Base-by-base conservation (phyloP, 75 land plant genomes). In the Picea glauca region DNA sequence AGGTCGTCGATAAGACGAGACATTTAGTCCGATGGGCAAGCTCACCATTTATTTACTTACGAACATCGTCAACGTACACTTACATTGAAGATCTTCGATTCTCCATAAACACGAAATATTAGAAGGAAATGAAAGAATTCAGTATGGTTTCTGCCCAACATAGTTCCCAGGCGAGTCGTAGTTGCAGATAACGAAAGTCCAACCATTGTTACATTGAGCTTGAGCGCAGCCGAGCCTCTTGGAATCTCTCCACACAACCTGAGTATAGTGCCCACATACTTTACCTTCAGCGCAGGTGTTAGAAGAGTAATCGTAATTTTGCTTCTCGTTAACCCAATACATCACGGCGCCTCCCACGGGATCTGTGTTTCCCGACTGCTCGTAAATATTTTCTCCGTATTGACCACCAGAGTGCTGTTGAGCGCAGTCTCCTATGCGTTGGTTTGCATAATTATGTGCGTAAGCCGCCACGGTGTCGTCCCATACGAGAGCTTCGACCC, bases 361-460 rank as follows among this genome's bases (percentile, higher is more conserved):
- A 89, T 88, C 89, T 0, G 56, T 38, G 2, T 60, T 31, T 5
- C 93, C 93, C 54, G 80, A 72, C 18, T 89, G 91, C 89, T 89
- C 85, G 77, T 62, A 89, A 13, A 91, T 77, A 80, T 89, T 89
- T 87, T 91, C 91, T 15, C 76, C 89, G 54, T 62, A 79, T 12
- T 85, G 86, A 5, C 88, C 88, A 57, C 85, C 85, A 2, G 94
- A 92, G 62, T 92, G 94, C 60, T 81, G 75, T 74, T 82, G 80
- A 54, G 63, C 62, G 85, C 94, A 92, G 74, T 92, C 90, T 3
- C 74, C 78, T 61, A 46, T 77, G 11, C 91, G 76, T 80, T 84
- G 78, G 30, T 68, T 78, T 9, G 94, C 94, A 91, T 89, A 92
- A 91, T 91, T 89, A 57, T 62, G 72, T 13, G 94, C 94, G 79